Conservation (phyloP, 2,329 filamentous ascomycete genomes). For the Phaeoacremonium minimum region DNA sequence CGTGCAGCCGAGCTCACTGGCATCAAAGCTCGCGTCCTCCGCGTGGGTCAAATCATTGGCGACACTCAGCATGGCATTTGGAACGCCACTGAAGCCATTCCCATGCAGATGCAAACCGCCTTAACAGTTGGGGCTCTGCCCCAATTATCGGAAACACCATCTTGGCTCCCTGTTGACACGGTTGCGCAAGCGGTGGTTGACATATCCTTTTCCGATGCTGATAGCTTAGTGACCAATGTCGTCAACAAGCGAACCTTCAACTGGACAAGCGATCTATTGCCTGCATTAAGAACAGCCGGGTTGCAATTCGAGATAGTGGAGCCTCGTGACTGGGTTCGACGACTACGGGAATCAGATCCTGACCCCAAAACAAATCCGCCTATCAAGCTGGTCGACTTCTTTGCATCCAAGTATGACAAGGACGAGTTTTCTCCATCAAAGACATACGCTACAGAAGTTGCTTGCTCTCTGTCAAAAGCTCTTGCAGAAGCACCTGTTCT, state of each 20-base stretch:
- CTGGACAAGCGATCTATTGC: slow-evolving; percentile 47
- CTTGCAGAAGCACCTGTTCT: slow-evolving; percentile 29
- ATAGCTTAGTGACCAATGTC: slow-evolving; percentile 39
- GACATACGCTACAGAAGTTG: slow-evolving; percentile 29
- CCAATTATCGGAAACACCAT: slow-evolving; percentile 34
- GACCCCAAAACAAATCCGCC: slow-evolving; percentile 43
- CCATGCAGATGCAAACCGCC: slow-evolving; percentile 43
- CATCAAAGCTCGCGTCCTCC: slow-evolving; percentile 28
- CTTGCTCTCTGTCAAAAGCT: slow-evolving; percentile 36
- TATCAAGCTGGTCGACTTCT: slow-evolving; percentile 50
- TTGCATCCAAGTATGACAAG: slow-evolving; percentile 40
- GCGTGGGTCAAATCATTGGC: slow-evolving; percentile 47
- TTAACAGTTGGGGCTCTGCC: slow-evolving; percentile 38
- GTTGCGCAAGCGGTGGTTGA: slow-evolving; percentile 35
- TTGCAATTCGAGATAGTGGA: slow-evolving; percentile 39
- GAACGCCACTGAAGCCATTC: slow-evolving; percentile 47
- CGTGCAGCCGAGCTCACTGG: slow-evolving; percentile 23
- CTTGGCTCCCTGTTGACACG: slow-evolving; percentile 41
- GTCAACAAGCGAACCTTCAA: slow-evolving; percentile 41
- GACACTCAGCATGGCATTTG: slow-evolving; percentile 42
- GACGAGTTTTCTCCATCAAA: slow-evolving; percentile 39
- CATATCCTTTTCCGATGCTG: slow-evolving; percentile 22
- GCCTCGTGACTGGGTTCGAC: slow-evolving; percentile 35
- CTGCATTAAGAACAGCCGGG: slow-evolving; percentile 36
- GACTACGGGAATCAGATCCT: slow-evolving; percentile 35